Evolutionary conservation across 306 rosid species (phyloP), one percentile per base, ranked within the genome.

Genomic region (Cicer arietinum): DNA sequence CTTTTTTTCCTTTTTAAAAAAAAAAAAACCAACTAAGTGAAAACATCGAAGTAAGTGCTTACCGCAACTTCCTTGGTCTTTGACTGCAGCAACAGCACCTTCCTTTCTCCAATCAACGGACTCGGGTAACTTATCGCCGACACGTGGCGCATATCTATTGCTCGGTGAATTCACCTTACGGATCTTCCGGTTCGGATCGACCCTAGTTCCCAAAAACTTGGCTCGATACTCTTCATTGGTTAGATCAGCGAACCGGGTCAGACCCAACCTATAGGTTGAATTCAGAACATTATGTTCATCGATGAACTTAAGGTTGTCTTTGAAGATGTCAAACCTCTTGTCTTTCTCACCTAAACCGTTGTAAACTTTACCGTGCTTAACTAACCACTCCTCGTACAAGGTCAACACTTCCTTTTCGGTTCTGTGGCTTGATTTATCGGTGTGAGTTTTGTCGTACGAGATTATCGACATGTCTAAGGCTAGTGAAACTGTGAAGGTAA

Each of bases 11-110:
- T 17, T 7, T 3, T 1, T n/a, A 2, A 13, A 30, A 30, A 67
- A 14, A 1, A 25, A 8, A 12, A 40, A 48, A 6, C 6, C 7
- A 8, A 3, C 10, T 43, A 44, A 43, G 42, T 9, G 7, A 20
- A 14, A 67, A 18, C 0, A 43, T 12, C 0, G 9, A 9, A 45
- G 46, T 41, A 53, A 1, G 7, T 30, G 68, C 89, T 84, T 47
- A 95, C 99, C 99, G 45, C 99, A 95, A 40, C 89, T 76, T 53
- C 90, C 99, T 81, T 95, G 99, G 78, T 95, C 97, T 80, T 95
- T 95, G 83, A 95, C 76, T 7, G 13, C 56, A 18, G 10, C 69
- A 50, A 95, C 97, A 1, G 89, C 99, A 44, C 99, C 99, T 83
- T 90, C 77, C 80, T 88, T 74, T 80, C 99, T 88, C 99, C 99